Conservation (phyloP, 83 land plant genomes). For the Picea abies region DNA sequence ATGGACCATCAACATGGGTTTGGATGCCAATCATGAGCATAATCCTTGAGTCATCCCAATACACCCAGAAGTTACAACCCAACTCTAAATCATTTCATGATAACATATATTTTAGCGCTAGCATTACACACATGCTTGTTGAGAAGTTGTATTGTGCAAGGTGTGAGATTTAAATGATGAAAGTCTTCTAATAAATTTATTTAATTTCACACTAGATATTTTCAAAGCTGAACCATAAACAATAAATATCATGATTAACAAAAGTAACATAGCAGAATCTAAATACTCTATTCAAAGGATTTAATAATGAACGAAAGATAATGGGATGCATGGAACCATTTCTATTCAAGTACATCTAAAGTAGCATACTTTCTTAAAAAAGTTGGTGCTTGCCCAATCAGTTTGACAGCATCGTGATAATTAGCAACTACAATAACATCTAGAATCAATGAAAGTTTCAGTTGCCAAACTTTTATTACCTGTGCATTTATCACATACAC, state of each 20-base stretch:
- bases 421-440: not conserved
- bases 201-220: no score
- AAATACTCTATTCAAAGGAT: not conserved
- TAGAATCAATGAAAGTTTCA: constrained; percentile 2
- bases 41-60: not conserved
- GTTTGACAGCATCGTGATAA: not conserved
- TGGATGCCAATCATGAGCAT: not conserved
- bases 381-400: not conserved
- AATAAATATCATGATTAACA: not conserved
- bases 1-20: no score
- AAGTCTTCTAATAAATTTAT: no score
- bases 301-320: constrained; percentile 3
- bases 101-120: not conserved
- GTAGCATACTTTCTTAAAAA: not conserved
- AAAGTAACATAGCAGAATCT: not conserved
- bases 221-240: no score
- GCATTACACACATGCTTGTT: not conserved
- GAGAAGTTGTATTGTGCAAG: not conserved
- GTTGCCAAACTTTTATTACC: constrained; percentile 39
- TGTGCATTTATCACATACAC: constrained; percentile 95
- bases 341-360: constrained; percentile 6
- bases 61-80: not conserved
- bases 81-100: not conserved
- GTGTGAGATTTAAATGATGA: not conserved
- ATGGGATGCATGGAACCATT: not conserved